These are phyloP conservation scores for Huiozyma sinensis DNA, from an alignment of 805 yeast genomes.

Conservation along the genomic window DNA sequence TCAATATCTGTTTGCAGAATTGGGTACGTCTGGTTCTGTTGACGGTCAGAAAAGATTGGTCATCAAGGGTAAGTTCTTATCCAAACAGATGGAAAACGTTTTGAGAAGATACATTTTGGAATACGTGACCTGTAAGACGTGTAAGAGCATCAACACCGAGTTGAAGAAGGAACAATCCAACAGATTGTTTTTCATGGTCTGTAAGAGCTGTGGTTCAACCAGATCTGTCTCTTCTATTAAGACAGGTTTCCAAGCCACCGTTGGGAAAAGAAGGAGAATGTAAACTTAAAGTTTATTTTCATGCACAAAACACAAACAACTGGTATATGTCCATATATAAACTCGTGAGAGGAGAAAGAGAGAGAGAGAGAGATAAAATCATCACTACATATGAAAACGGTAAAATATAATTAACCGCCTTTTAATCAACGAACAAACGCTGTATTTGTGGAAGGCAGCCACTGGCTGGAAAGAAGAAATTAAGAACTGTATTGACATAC, in stretches of 20 bases:
- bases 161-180: conserved; percentile 91
- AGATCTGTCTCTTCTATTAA: conserved; percentile 95
- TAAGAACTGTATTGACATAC: too few relatives aligned
- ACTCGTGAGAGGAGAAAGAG: background rate
- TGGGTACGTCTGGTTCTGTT: conserved; percentile 98
- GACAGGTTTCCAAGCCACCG: conserved; percentile 99
- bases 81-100: conserved; percentile 93
- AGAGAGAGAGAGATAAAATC: too few relatives aligned
- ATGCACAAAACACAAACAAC: too few relatives aligned
- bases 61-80: conserved; percentile 96
- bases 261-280: conserved; percentile 76
- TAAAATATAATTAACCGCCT: background rate
- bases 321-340: background rate
- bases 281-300: conserved; percentile 5
- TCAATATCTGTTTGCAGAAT: conserved; percentile 92
- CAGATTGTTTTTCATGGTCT: conserved; percentile 93
- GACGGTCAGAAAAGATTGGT: conserved; percentile 96
- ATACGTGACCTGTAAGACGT: conserved; percentile 97
- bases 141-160: conserved; percentile 95
- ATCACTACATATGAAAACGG: background rate
- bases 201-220: conserved; percentile 96
- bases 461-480: too few relatives aligned
- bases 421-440: too few relatives aligned
- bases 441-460: too few relatives aligned
- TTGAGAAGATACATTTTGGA: conserved; percentile 93